These are phyloP conservation scores for Amphicarpaea edgeworthii DNA, from an alignment of 306 rosid genomes.

Conservation along the genomic window DNA sequence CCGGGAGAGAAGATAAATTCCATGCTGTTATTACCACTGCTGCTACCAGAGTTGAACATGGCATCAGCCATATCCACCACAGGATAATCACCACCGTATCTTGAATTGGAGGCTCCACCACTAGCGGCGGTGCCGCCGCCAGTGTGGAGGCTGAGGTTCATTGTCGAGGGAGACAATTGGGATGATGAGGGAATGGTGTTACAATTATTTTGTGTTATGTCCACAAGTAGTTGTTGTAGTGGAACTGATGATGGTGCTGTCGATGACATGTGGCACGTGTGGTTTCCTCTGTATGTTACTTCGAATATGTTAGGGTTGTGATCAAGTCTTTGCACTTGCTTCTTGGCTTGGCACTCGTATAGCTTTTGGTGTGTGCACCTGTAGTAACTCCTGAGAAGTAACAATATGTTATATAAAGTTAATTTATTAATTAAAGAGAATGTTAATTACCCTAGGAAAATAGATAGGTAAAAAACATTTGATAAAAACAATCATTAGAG, in stretches of 20 bases:
- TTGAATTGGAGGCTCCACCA: constrained; percentile 21
- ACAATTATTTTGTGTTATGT: constrained; percentile 31
- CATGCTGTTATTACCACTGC: constrained; percentile 63
- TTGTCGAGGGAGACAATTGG: constrained; percentile 28
- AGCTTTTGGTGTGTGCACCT: constrained; percentile 81
- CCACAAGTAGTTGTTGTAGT: constrained; percentile 36
- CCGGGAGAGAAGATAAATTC: constrained; percentile 62
- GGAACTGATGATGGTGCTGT: constrained; percentile 72
- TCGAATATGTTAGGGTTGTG: constrained; percentile 56
- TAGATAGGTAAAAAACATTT: neutral
- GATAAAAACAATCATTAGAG: neutral
- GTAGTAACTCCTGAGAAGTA: constrained; percentile 59
- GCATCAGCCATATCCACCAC: constrained; percentile 70
- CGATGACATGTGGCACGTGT: constrained; percentile 75
- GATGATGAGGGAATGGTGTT: neutral
- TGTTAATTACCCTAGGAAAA: neutral
- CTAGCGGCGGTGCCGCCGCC: neutral
- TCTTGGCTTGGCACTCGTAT: constrained; percentile 73
- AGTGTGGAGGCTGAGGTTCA: neutral
- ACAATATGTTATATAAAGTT: neutral
- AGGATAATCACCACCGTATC: constrained; percentile 47
- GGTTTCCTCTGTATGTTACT: constrained; percentile 62
- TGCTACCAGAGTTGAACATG: constrained; percentile 71
- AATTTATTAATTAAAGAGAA: neutral
- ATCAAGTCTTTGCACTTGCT: constrained; percentile 72